Evolutionary conservation across 2,329 filamentous ascomycete species (phyloP), one percentile per base, ranked within the genome.

Genomic region (Zymoseptoria brevis): DNA sequence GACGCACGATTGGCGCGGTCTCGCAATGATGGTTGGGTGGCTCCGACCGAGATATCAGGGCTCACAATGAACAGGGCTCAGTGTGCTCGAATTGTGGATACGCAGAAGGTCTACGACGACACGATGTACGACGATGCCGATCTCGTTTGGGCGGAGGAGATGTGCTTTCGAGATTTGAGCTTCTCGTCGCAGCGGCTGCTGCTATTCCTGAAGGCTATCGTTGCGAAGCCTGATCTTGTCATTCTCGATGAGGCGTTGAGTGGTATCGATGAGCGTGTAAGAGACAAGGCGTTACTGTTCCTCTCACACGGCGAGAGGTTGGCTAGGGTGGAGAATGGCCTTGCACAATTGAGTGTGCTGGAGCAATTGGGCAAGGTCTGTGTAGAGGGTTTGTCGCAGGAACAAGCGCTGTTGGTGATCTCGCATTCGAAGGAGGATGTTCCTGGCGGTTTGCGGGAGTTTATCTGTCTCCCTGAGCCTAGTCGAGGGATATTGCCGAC

Each of bases 351-450:
- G 19, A 69, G 67, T 52, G 50, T 62, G 1, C 72, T 73, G 0
- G 72, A 76, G 7, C 76, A 74, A 57, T 66, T 74, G 0, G 81
- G 77, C 0, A 69, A 72, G 1, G 77, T 84, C 1, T 78, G 74
- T 21, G 75, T 93, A 4, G 70, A 69, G 0, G 90, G 90, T 0
- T 74, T 96, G 58, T 80, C 80, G 1, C 77, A 84, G 0, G 74
- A 83, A 21, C 93, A 97, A 75, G 91, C 91, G 0, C 76, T 99
- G 57, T 82, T 97, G n/a, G 90, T 92, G 64, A 93, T 97, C 60
- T 94, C 90, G 62, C 94, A 99, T 75, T 81, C 93, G 61, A 86
- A 86, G 62, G 91, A 96, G 68, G 94, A 99, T 74, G 88, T 97
- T 8, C 94, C 94, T 0, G 86, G 87, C 54, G 87, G 86, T 65